Base-by-base conservation (phyloP, 1,284 basidiomycete genomes). In the Fistulina hepatica region DNA sequence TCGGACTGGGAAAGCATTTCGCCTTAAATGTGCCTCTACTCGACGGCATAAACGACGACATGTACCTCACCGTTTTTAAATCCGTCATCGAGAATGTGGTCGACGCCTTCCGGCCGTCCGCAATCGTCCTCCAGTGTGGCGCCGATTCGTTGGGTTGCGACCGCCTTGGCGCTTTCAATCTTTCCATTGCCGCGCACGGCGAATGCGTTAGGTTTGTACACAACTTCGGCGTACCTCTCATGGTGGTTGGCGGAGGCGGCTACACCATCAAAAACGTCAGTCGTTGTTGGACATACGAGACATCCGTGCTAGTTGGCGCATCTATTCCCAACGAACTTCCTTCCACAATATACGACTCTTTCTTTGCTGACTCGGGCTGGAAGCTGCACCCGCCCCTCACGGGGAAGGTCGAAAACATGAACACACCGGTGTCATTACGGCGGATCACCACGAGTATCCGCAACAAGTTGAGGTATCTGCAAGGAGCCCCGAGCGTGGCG, bases 231-330 rank as follows among this genome's bases (percentile, higher is more conserved):
- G 73, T 97, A 0, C 94, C 94, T 0, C 64, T 97, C 5, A 68
- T 98, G 12, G 84, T 95, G 6, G 59, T 98, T 2, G 94, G 94
- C 13, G 94, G 94, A 1, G 94, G 94, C 1, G 94, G 94, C 0
- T 98, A 98, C 56, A 93, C 86, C 2, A 86, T 92, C 51, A 88
- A 89, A 55, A 95, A 94, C 50, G 94, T 98, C 39, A 88, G 88
- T 30, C 76, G 94, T n/a, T 97, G 94, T 56, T 98, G 94, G 94
- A 84, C 94, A 8, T 97, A 97, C 65, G 94, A 98, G 60, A 98
- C 95, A 0, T 81, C 89, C 5, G 84, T 98, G 1, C 72, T 93
- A n/a, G 80, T 93, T 19, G 86, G 90, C 12, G 77, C 82, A 1
- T 64, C 73, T 12, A 74, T 98, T 10, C 81, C 91, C 0, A 83